Evolutionary conservation across 2,329 filamentous ascomycete species (phyloP).

Genomic region (Penicillium decumbens): DNA sequence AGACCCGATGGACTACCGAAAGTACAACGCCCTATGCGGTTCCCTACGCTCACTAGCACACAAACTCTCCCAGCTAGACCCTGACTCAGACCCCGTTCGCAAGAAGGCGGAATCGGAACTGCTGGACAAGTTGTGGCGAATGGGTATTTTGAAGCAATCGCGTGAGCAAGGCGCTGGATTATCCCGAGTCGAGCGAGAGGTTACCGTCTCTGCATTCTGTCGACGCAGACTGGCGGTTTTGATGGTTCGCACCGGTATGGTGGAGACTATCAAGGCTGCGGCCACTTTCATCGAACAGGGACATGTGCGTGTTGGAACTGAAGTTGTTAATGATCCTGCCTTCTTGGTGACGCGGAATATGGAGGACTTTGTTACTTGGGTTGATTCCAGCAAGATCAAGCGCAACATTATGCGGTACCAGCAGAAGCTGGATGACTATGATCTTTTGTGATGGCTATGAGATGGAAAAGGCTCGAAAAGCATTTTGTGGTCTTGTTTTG

Average conservation of each 20-base stretch:
- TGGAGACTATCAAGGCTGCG: slow-evolving; percentile 78
- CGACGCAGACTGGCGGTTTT: slow-evolving; percentile 78
- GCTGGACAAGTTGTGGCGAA: slow-evolving; percentile 86
- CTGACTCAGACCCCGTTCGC: slow-evolving; percentile 70
- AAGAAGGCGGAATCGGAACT: slow-evolving; percentile 81
- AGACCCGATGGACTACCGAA: slow-evolving; percentile 78
- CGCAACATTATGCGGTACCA: slow-evolving; percentile 90
- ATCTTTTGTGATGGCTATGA: slow-evolving; percentile 60
- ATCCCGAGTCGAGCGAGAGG: slow-evolving; percentile 71
- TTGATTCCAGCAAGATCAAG: slow-evolving; percentile 95
- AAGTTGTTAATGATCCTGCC: slow-evolving; percentile 83
- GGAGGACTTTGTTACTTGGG: slow-evolving; percentile 97
- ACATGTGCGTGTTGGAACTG: slow-evolving; percentile 84
- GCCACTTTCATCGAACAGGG: slow-evolving; percentile 85
- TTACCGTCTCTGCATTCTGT: slow-evolving; percentile 86
- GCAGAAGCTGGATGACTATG: slow-evolving; percentile 93
- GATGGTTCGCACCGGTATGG: slow-evolving; percentile 87
- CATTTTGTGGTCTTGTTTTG: slow-evolving; percentile 21
- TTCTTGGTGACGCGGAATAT: slow-evolving; percentile 83
- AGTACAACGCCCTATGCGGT: slow-evolving; percentile 64
- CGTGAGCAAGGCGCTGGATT: slow-evolving; percentile 70
- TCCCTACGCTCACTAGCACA: slow-evolving; percentile 88
- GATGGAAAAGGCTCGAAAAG: slow-evolving; percentile 9
- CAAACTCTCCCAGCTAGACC: slow-evolving; percentile 72
- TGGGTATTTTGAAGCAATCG: slow-evolving; percentile 73